Base-by-base conservation (phyloP, 2,329 filamentous ascomycete species). In the Falciphora oryzae region DNA sequence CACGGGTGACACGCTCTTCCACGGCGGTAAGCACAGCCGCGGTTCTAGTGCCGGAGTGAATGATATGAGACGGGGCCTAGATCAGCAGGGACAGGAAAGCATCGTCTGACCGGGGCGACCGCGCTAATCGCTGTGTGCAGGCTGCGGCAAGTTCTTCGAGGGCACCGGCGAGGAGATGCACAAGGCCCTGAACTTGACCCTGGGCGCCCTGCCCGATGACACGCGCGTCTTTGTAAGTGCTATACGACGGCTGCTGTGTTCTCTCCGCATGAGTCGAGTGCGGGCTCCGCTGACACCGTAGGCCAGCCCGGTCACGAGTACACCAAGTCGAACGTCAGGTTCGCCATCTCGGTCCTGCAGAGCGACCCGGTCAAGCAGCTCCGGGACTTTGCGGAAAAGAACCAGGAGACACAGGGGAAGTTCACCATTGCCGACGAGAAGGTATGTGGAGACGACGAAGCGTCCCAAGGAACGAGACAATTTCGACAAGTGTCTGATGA, bases 391-490 rank as follows among this genome's bases (percentile, higher is more conserved):
- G 90, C 92, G 1, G 86, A 91, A 64, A 82, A 84, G 66, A 94
- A 97, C 76, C 81, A 88, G 77, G 85, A 97, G 79, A 98, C 95
- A 1, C 93, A 97, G 75, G 95, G 95, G 60, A 91, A 93, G 73
- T 98, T 97, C 71, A 99, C 94, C 0, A 98, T 99, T 76, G 93
- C 90, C 0, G 93, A 99, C 73, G 95, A 99, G 79, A 98, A 98
- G 89, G 91, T 92, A 76, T 65, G 77, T 44, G 5, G 16, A 22
- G 38, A 44, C 10, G 6, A 44, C 38, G n/a, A 44, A 2, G 14
- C 10, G 6, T 32, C 7, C 38, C 14, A 44, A 5, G 16, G 38
- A 44, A 11, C 32, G 32, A 14, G 32, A 14, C 32, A 35, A 29
- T 29, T 6, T 29, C 29, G 6, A 29, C 29, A 3, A 7, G 31